Evolutionary conservation across 805 yeast species (phyloP).

Genomic region (Diddensiella santjacobensis): DNA sequence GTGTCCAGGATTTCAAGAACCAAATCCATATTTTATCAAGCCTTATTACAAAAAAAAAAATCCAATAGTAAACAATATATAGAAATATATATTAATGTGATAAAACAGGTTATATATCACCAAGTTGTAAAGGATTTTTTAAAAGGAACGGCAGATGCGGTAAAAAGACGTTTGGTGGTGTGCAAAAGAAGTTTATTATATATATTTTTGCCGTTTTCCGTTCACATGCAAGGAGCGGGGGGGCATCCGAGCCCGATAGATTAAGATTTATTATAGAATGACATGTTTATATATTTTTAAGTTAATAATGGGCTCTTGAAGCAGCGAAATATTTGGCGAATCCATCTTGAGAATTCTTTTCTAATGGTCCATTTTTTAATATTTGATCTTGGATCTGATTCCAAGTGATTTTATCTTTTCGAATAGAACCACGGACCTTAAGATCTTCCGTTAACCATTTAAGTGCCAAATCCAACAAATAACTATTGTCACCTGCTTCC

Average conservation of each 20-base stretch:
- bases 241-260: too few species aligned
- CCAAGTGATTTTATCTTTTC: conserved; percentile 53
- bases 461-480: conserved; percentile 34
- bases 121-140: too few species aligned
- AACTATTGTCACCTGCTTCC: conserved; percentile 20
- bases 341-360: conserved; percentile 26
- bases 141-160: too few species aligned
- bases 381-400: conserved; percentile 45
- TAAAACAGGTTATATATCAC: too few species aligned
- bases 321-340: conserved; percentile 30
- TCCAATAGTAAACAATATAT: background rate
- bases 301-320: too few species aligned
- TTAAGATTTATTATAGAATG: too few species aligned
- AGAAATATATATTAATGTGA: too few species aligned
- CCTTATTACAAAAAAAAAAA: background rate
- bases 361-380: conserved; percentile 19
- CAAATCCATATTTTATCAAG: conserved; percentile 82
- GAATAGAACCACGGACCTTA: conserved; percentile 46
- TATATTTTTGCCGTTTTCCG: too few species aligned
- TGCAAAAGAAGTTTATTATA: too few species aligned
- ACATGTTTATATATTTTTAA: too few species aligned
- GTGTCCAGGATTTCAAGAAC: conserved; percentile 79
- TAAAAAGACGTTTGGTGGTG: too few species aligned
- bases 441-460: conserved; percentile 39
- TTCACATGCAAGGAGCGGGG: too few species aligned